Evolutionary conservation across 805 yeast genomes (phyloP).

Genomic region (Cyberlindnera mississippiensis): DNA sequence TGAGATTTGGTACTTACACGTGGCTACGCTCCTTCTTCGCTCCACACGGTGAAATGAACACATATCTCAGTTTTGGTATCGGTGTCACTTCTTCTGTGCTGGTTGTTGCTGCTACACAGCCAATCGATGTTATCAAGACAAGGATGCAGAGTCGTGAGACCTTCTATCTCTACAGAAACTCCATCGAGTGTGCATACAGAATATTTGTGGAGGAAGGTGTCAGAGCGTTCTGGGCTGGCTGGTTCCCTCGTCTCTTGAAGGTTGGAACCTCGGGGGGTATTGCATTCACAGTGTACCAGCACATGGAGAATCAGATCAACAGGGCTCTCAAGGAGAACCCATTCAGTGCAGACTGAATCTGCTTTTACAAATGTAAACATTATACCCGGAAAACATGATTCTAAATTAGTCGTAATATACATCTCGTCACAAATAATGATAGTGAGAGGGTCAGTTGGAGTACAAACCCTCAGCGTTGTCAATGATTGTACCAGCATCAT

Average conservation of each 20-base stretch:
- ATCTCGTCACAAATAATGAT: neutral
- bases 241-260: constrained; percentile 65
- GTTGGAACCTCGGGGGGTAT: constrained; percentile 70
- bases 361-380: constrained; percentile 1
- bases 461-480: constrained; percentile 29
- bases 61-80: constrained; percentile 33
- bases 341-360: constrained; percentile 28
- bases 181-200: constrained; percentile 51
- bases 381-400: neutral
- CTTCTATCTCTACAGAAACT: constrained; percentile 52
- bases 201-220: constrained; percentile 45
- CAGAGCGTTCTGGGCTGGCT: constrained; percentile 51
- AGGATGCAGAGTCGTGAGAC: constrained; percentile 79
- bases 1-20: constrained; percentile 81
- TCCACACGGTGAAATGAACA: constrained; percentile 43
- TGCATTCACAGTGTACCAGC: constrained; percentile 59
- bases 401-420: constrained; percentile 4
- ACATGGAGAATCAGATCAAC: constrained; percentile 45
- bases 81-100: constrained; percentile 68
- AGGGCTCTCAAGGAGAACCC: constrained; percentile 36
- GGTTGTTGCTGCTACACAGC: constrained; percentile 79
- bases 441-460: neutral
- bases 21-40: constrained; percentile 66
- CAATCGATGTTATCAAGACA: constrained; percentile 82
- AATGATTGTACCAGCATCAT: constrained; percentile 50